Evolutionary conservation across 2,329 filamentous ascomycete genomes (phyloP).

Genomic region (Pleoardoris graminearum): DNA sequence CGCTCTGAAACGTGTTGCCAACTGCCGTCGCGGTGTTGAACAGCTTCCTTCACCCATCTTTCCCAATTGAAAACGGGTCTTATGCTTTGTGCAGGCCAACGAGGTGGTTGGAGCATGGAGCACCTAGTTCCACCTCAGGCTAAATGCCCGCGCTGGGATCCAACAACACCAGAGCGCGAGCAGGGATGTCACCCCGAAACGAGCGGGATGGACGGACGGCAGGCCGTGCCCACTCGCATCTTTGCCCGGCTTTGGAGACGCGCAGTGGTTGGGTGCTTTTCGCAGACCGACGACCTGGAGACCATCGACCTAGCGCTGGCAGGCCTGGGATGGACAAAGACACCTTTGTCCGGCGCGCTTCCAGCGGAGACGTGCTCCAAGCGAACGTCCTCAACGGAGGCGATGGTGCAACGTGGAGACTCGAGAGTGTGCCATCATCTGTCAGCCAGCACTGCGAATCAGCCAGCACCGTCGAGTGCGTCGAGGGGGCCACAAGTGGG

Average conservation of each 20-base stretch:
- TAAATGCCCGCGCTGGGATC: conserved; percentile 36
- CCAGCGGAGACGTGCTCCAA: conserved; percentile 4
- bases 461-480: conserved; percentile 9
- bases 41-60: conserved; percentile 9
- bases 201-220: conserved; percentile 43
- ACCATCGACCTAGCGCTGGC: conserved; percentile 9
- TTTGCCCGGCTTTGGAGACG: conserved; percentile 20
- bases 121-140: conserved; percentile 37
- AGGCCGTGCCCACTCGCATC: conserved; percentile 34
- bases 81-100: conserved; percentile 34
- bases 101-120: conserved; percentile 16
- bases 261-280: conserved; percentile 29
- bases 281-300: conserved; percentile 30
- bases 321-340: not conserved
- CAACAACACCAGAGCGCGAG: conserved; percentile 20
- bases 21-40: conserved; percentile 27
- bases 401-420: conserved; percentile 45
- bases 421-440: conserved; percentile 41
- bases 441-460: conserved; percentile 36
- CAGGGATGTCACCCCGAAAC: conserved; percentile 35
- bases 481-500: conserved; percentile 25
- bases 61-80: conserved; percentile 34
- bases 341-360: not conserved
- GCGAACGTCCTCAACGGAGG: conserved; percentile 10
- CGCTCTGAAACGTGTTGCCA: conserved; percentile 34